These are phyloP conservation scores for Smallanthus sonchifolius DNA, from an alignment of 129 eudicot genomes.

Conservation along the genomic window DNA sequence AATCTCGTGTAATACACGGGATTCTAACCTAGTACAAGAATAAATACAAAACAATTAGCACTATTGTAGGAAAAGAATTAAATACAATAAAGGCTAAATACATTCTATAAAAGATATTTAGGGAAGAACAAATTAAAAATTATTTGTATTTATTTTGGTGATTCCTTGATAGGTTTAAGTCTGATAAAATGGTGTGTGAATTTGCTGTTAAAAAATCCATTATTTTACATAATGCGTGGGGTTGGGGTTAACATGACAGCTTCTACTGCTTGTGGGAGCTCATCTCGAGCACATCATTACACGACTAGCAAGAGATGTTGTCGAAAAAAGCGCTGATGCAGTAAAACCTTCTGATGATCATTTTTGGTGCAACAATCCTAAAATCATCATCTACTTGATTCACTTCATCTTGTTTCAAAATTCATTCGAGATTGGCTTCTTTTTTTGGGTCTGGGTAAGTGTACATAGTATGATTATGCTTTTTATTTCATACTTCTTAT, in stretches of 20 bases:
- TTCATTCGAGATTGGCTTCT: slow-evolving; percentile 67
- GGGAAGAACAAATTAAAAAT: too few species aligned
- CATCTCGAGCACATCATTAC: slow-evolving; percentile 58
- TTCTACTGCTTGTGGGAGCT: slow-evolving; percentile 67
- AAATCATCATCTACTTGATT: slow-evolving; percentile 61
- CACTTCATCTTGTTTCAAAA: slow-evolving; percentile 86
- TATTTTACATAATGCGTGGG: not conserved
- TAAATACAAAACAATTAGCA: too few species aligned
- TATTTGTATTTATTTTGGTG: too few species aligned
- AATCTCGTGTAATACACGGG: too few species aligned
- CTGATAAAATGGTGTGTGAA: too few species aligned
- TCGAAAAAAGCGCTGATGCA: slow-evolving; percentile 23
- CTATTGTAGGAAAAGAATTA: too few species aligned
- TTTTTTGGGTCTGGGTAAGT: slow-evolving; percentile 82
- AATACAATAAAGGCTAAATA: too few species aligned
- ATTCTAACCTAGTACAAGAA: too few species aligned
- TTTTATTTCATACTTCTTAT: not conserved
- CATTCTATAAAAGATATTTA: too few species aligned
- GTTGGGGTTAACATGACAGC: slow-evolving; percentile 32
- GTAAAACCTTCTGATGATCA: slow-evolving; percentile 69
- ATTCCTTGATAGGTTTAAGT: too few species aligned
- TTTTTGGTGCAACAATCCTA: slow-evolving; percentile 65
- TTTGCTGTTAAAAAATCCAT: too few species aligned
- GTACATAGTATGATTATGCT: too few species aligned
- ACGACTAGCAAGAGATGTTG: slow-evolving; percentile 49